Evolutionary conservation across 805 yeast genomes (phyloP).

Genomic region (Candida montana): DNA sequence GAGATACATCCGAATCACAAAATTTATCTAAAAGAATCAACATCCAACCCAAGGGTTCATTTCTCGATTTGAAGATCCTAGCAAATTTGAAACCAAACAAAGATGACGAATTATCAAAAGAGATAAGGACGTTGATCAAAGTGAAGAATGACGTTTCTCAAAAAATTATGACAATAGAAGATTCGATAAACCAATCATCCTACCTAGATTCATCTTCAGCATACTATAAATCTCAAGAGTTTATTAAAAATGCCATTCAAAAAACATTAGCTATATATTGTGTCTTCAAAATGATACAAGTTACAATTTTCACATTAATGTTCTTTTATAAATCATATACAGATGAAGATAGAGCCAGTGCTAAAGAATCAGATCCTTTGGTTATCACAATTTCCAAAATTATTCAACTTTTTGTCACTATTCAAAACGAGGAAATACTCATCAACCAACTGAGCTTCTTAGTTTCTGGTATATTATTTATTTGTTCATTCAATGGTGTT

Average conservation of each 20-base stretch:
- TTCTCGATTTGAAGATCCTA: slow-evolving; percentile 15
- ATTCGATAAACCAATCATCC: slow-evolving; percentile 1
- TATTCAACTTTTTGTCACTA: slow-evolving; percentile 27
- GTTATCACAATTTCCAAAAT: slow-evolving; percentile 33
- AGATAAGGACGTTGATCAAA: slow-evolving; percentile 17
- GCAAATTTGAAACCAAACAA: slow-evolving; percentile 6
- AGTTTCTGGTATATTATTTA: slow-evolving; percentile 53
- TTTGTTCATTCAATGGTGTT: slow-evolving; percentile 63
- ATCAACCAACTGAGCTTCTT: slow-evolving; percentile 39
- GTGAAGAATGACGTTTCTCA: slow-evolving; percentile 22
- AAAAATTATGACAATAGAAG: slow-evolving; percentile 16
- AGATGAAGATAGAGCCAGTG: slow-evolving; percentile 5
- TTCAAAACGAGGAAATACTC: slow-evolving; percentile 32
- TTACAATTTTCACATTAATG: slow-evolving; percentile 26
- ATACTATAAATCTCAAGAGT: slow-evolving; percentile 1
- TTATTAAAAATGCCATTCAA: background rate
- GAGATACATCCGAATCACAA: slow-evolving; percentile 3
- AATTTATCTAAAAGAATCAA: slow-evolving; percentile 16
- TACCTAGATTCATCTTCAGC: background rate
- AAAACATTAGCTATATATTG: slow-evolving; percentile 30
- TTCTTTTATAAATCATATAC: slow-evolving; percentile 14
- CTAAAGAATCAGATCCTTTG: slow-evolving; percentile 31
- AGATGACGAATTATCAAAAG: slow-evolving; percentile 11
- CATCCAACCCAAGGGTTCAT: slow-evolving; percentile 19
- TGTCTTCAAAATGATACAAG: slow-evolving; percentile 30